Percentiles rank a stretch among this genome's conserved stretches.
These are phyloP conservation scores for Triangularia setosa DNA, from an alignment of 2,329 filamentous ascomycete genomes.

Conservation along the genomic window DNA sequence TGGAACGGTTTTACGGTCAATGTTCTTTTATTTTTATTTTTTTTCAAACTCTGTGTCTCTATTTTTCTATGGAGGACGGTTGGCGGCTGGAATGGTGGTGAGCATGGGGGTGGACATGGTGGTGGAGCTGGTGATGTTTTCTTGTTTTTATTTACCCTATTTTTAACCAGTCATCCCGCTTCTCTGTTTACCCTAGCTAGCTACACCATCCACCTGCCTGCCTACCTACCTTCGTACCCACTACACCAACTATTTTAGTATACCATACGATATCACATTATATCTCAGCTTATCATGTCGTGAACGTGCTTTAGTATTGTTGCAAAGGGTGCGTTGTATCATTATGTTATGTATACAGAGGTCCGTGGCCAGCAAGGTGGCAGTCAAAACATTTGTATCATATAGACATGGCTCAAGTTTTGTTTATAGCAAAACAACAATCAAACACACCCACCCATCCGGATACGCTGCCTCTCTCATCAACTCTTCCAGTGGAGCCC, in stretches of 20 bases:
- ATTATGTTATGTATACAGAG: no score
- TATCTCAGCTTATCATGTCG: neutral
- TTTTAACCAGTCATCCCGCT: neutral
- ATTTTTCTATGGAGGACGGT: neutral
- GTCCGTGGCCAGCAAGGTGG: no score
- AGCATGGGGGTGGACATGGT: no score
- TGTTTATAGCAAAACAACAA: slow-evolving; percentile 64
- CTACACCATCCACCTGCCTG: neutral
- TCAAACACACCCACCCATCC: slow-evolving; percentile 86
- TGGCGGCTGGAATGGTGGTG: neutral
- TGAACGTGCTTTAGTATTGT: neutral
- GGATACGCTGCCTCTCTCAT: slow-evolving; percentile 80
- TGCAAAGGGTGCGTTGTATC: no score
- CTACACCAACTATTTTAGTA: neutral
- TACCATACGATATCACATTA: neutral
- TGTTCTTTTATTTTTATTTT: neutral
- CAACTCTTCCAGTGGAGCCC: slow-evolving; percentile 74
- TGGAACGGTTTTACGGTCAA: no score
- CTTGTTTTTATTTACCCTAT: neutral
- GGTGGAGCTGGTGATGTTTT: neutral
- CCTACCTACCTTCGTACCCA: neutral
- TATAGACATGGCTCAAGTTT: neutral
- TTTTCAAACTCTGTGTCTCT: neutral
- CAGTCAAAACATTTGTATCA: neutral
- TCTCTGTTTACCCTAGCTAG: neutral